Evolutionary conservation across 768 basidiomycete genomes (phyloP), one percentile per base, ranked within the genome.

Genomic region (Hypsizygus marmoreus): DNA sequence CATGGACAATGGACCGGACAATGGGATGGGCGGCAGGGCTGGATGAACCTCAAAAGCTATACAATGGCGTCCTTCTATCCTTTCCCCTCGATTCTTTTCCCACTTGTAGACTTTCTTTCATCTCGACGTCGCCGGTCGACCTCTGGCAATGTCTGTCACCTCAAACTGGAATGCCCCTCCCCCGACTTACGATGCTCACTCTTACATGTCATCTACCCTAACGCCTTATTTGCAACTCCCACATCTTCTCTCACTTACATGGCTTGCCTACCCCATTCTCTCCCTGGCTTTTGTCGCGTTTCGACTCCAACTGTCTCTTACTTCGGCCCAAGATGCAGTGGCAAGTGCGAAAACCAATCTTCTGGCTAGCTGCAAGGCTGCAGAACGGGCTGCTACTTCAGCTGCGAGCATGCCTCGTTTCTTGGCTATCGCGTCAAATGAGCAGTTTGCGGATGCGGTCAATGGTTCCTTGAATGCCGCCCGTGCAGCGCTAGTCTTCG

Each of bases 261-360:
- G 92, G 86, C 86, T 97, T 29, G 91, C 93, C 7, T 93, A 91
- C 54, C 92, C 92, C 24, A 84, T 97, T 22, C 70, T 95, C 31
- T 95, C 93, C 19, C 81, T 97, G 47, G 64, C 93, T 53, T 89
- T 97, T 60, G 81, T 95, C 63, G 86, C 86, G 25, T 91, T 93
- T 60, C 81, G 91, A 43, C 77, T 97, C 29, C 79, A 85, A 49
- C 63, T 88, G 9, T 91, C 92, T 19, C 77, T 87, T 4, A 74
- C 74, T 16, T 77, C 86, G 10, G 81, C 91, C 3, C 76, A 88
- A 58, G 73, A 77, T 55, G 76, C 84, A 2, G 77, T 91, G 4
- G 72, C 73, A 26, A 82, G 73, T 53, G 86, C 90, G 33, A 94
- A 91, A 68, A 68, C 63, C 30, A 77, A 88, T 56, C 74, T 95